Conservation (phyloP, 768 basidiomycete species). For the Cantharellus anzutake region DNA sequence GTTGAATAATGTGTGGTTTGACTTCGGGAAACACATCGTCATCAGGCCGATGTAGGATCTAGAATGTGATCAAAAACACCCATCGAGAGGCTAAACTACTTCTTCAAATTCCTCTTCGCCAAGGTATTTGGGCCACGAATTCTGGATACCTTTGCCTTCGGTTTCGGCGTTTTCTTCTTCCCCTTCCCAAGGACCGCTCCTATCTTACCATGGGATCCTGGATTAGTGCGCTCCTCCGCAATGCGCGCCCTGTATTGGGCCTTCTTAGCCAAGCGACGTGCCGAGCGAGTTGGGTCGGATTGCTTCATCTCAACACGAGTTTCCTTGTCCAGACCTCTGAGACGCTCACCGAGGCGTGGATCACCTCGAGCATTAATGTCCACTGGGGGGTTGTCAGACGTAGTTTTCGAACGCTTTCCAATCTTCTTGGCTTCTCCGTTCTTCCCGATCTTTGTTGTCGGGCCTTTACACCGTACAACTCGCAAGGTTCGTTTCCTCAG, state of each 20-base stretch:
- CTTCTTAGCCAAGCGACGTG: conserved; percentile 79
- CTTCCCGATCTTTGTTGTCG: conserved; percentile 1
- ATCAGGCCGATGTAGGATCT: too few relatives aligned
- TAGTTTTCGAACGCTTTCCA: background rate
- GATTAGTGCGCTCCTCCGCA: background rate
- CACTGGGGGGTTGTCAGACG: conserved; percentile 8
- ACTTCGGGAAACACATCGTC: too few relatives aligned
- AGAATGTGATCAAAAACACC: too few relatives aligned
- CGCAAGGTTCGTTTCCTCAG: conserved; percentile 87
- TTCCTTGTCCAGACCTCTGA: conserved; percentile 63
- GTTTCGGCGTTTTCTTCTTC: conserved; percentile 8
- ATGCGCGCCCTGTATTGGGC: conserved; percentile 9
- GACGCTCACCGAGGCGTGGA: conserved; percentile 56
- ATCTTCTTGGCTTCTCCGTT: too few relatives aligned
- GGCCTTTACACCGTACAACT: conserved; percentile 65
- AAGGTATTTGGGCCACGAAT: background rate
- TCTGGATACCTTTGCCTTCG: background rate
- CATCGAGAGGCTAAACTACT: background rate
- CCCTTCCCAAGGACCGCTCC: conserved; percentile 3
- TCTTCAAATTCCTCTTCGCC: background rate
- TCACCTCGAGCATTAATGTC: conserved; percentile 29
- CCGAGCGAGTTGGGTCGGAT: conserved; percentile 58
- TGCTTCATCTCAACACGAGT: conserved; percentile 73
- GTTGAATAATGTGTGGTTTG: too few relatives aligned
- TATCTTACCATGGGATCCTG: background rate